phyloP scores from a whole-genome alignment of 768 basidiomycete genomes.

The Neoboletus subvelutipes region DNA sequence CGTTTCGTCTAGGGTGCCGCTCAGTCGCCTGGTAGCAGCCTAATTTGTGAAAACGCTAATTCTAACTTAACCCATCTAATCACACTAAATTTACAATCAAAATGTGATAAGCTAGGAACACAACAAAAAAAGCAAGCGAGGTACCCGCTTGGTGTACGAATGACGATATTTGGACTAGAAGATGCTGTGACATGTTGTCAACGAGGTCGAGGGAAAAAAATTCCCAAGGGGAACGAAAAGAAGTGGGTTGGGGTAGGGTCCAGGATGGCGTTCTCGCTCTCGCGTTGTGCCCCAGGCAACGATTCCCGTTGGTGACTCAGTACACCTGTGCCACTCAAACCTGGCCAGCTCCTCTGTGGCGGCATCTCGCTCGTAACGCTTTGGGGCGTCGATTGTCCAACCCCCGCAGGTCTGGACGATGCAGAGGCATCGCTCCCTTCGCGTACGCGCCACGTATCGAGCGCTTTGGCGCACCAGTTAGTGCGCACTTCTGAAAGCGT shows the following conservation, averaged over 20 bases:
- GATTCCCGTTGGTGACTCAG: constrained; percentile 38
- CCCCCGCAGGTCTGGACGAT: background rate
- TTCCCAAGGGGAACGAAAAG: constrained; percentile 57
- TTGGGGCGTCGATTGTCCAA: constrained; percentile 15
- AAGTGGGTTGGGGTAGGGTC: constrained; percentile 56
- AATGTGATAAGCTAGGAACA: no score
- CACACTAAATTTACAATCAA: no score
- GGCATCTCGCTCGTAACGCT: constrained; percentile 25
- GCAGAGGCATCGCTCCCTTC: constrained; percentile 12
- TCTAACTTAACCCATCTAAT: no score
- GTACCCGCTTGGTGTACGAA: constrained; percentile 39
- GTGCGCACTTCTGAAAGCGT: constrained; percentile 70
- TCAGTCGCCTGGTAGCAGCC: background rate
- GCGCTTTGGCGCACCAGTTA: constrained; percentile 72
- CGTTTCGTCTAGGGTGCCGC: constrained; percentile 3
- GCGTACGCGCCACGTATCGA: constrained; percentile 32
- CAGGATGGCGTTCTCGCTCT: constrained; percentile 38
- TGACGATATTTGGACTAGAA: constrained; percentile 32
- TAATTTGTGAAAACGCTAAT: no score
- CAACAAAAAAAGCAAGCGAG: constrained; percentile 45
- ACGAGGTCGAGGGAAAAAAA: constrained; percentile 40
- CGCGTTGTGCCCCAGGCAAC: constrained; percentile 38
- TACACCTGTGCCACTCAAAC: background rate
- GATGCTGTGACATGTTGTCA: constrained; percentile 30
- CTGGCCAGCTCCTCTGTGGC: constrained; percentile 16